Evolutionary conservation across 2,329 filamentous ascomycete genomes (phyloP).

Genomic region (Aspergillus vadensis): DNA sequence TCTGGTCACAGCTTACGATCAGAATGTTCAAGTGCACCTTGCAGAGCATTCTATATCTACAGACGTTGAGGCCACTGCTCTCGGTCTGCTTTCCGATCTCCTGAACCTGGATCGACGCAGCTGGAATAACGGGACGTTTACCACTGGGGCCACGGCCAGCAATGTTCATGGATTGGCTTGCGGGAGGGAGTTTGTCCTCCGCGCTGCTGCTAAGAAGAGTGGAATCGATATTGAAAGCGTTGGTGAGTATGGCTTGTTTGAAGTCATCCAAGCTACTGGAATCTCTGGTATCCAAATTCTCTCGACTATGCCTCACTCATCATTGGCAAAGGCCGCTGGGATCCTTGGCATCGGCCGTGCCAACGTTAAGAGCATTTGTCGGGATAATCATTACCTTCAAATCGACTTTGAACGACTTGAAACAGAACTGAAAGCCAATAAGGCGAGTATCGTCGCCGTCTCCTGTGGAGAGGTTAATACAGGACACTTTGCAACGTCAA

Average conservation of each 20-base stretch:
- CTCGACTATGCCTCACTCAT: slow-evolving; percentile 81
- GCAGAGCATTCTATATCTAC: slow-evolving; percentile 74
- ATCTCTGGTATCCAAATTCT: slow-evolving; percentile 72
- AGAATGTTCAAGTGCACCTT: slow-evolving; percentile 82
- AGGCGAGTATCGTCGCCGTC: slow-evolving; percentile 75
- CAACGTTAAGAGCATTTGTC: slow-evolving; percentile 63
- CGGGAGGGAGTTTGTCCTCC: slow-evolving; percentile 64
- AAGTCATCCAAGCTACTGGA: slow-evolving; percentile 65
- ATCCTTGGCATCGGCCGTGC: slow-evolving; percentile 75
- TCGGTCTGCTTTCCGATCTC: slow-evolving; percentile 69
- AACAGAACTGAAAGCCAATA: slow-evolving; percentile 56
- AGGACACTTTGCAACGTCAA: slow-evolving; percentile 71
- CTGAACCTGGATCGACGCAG: slow-evolving; percentile 58
- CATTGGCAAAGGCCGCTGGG: slow-evolving; percentile 78
- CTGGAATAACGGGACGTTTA: slow-evolving; percentile 77
- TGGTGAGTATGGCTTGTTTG: slow-evolving; percentile 69
- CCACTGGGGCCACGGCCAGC: slow-evolving; percentile 70
- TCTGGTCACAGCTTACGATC: slow-evolving; percentile 76
- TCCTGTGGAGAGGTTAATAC: slow-evolving; percentile 91
- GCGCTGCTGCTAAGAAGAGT: slow-evolving; percentile 45
- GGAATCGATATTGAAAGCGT: slow-evolving; percentile 49
- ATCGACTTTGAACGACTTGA: slow-evolving; percentile 70
- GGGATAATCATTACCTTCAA: slow-evolving; percentile 60
- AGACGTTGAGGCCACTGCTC: slow-evolving; percentile 71
- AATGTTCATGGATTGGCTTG: slow-evolving; percentile 68